Base-by-base conservation (phyloP, 768 basidiomycete genomes). In the Suillus weaverae region DNA sequence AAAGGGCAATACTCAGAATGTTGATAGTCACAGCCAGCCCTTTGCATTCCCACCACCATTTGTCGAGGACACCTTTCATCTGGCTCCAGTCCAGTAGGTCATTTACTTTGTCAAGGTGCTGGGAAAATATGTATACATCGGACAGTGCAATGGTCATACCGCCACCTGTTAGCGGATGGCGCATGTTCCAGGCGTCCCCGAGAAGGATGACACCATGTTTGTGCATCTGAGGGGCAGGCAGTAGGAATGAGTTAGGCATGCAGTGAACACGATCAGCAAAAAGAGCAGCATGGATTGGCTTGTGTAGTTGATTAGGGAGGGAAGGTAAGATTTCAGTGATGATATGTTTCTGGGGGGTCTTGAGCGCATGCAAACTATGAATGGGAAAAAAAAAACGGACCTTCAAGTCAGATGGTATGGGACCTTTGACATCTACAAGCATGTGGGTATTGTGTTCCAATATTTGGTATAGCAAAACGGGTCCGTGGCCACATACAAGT, bases 181-280 rank as follows among this genome's bases (percentile, higher is more conserved):
- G 92, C 96, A 99, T 99, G 74, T 99, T 99, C 91, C 94, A 97
- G 2, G 97, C 89, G 73, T 99, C 97, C 2, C 97, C 97, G 39
- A 97, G 81, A 66, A 99, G 86, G 64, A 99, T 79, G 11, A 87
- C 87, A 32, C 94, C 93, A 57, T 87, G 83, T 67, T 86, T 90
- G 7, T 74, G 78, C 11, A 81, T 79, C 72, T 97, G 96, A 65
- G 87, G 80, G 3, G 89, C 81, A 0, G 95, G 79, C 0, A 97
- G 93, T 2, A 99, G 84, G 81, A 92, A 97, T 0, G 93, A 91
- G 75, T 98, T 99, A 38, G 97, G 96, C 96, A 99, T 98, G 22
- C 89, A 87, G 16, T 94, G 85, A 20, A 97, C 81, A 26, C 94
- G 88, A 72, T 93, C 88, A 36, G 82, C 87, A n/a, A 88, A 82